Base-by-base conservation (phyloP, 1,284 basidiomycete genomes). In the Hypsizygus ulmarius region DNA sequence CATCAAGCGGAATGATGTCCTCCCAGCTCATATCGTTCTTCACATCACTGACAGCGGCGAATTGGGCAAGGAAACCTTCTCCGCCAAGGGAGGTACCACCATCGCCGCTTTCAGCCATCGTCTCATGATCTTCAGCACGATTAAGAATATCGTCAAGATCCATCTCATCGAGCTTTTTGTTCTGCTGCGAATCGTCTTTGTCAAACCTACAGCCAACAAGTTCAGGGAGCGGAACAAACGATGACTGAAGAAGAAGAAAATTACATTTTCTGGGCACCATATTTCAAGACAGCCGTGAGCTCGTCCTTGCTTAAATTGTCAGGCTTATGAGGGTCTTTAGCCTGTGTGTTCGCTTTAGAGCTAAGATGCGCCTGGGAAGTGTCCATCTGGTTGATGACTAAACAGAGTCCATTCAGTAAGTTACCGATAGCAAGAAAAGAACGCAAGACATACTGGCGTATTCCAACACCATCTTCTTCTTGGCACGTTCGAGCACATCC, bases 321-420 rank as follows among this genome's bases (percentile, higher is more conserved):
- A 3, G 90, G 82, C 59, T 90, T 93, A 37, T 82, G 72, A 18
- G 81, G 68, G 45, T 93, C 89, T 63, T 90, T 90, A 51, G 73
- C 60, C 51, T 73, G 72, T 33, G 59, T 49, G 39, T 65, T 69
- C 19, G 81, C 78, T 63, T 93, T 92, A 44, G 88, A 85, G 57
- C 90, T 89, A 56, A 99, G 84, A 70, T 98, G 93, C 39, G 92
- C 92, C 56, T 97, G 97, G 30, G 94, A 95, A 25, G 97, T 99
- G 72, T 99, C 97, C 87, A 99, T 97, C 72, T 99, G 96, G 71
- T 97, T 96, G 76, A 99, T 98, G 73, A 99, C 92, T 93, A 56
- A 46, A 43, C 50, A 60, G 25, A 39, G 30, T 10, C 39, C 16
- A 14, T 33, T 32, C 37, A 49, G 41, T 56, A 51, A 56, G 49